A percentile compares a stretch with the other conserved stretches of the same genome.
phyloP scores from a whole-genome alignment of 306 rosid species.

The Lathyrus aphaca region DNA sequence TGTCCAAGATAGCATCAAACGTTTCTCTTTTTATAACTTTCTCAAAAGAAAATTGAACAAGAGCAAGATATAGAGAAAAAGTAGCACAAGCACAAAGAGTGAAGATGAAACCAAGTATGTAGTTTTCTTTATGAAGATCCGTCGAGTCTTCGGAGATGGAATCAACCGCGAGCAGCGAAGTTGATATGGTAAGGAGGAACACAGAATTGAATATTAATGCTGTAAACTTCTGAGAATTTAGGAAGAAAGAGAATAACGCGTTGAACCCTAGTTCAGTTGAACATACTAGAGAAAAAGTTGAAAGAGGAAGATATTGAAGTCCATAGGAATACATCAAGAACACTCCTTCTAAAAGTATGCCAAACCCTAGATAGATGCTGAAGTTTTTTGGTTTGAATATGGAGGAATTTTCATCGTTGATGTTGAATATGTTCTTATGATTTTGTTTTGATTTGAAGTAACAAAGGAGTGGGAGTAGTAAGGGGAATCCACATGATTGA shows the following conservation, averaged over 20 bases:
- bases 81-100: slow-evolving; percentile 13
- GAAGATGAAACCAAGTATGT: slow-evolving; percentile 1
- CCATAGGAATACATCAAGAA: slow-evolving; percentile 62
- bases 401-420: slow-evolving; percentile 22
- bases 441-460: slow-evolving; percentile 27
- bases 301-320: slow-evolving; percentile 2
- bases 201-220: slow-evolving; percentile 4
- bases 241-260: slow-evolving; percentile 5
- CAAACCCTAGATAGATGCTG: slow-evolving; percentile 37
- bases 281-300: background rate
- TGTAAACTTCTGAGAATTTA: background rate
- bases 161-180: background rate
- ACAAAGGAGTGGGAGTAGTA: slow-evolving; percentile 52
- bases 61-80: slow-evolving; percentile 51
- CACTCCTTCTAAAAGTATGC: slow-evolving; percentile 41
- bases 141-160: slow-evolving; percentile 7
- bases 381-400: slow-evolving; percentile 35
- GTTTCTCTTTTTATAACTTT: slow-evolving; percentile 54
- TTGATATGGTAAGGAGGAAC: background rate
- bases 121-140: background rate
- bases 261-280: slow-evolving; percentile 9
- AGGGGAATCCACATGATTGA: slow-evolving; percentile 66
- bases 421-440: background rate
- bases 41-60: slow-evolving; percentile 57
- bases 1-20: slow-evolving; percentile 50